Conservation (phyloP, 805 yeast genomes). For the Henningerozyma blattae region DNA sequence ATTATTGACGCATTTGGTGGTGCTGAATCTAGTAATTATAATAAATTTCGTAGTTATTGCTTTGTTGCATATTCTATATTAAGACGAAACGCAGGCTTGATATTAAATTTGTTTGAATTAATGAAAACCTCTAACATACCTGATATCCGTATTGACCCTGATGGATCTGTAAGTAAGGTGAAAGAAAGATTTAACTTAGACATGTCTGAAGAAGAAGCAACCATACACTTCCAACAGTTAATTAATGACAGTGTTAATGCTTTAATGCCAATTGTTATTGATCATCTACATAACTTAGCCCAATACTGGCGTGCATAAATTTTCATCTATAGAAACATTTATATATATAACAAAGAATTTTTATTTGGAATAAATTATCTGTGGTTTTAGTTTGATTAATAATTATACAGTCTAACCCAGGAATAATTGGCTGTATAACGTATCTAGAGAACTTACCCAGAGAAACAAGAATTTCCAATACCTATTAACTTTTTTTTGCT, state of each 20-base stretch:
- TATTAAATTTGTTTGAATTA: slow-evolving; percentile 79
- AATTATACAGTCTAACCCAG: too few relatives aligned
- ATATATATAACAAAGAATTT: not conserved
- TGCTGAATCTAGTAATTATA: slow-evolving; percentile 69
- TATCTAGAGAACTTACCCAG: too few relatives aligned
- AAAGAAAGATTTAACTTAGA: slow-evolving; percentile 90
- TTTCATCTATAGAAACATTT: not conserved
- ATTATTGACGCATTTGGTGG: slow-evolving; percentile 98
- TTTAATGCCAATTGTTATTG: slow-evolving; percentile 87
- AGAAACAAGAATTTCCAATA: too few relatives aligned
- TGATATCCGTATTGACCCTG: slow-evolving; percentile 73
- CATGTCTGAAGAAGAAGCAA: slow-evolving; percentile 92
- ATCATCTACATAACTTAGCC: slow-evolving; percentile 86
- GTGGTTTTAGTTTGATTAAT: too few relatives aligned
- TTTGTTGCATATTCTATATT: slow-evolving; percentile 87
- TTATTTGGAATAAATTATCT: not conserved
- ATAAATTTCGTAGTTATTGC: slow-evolving; percentile 82
- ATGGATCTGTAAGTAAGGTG: slow-evolving; percentile 78
- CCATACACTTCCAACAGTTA: slow-evolving; percentile 82
- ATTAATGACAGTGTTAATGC: slow-evolving; percentile 94
- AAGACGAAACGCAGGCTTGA: slow-evolving; percentile 80
- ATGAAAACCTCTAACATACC: slow-evolving; percentile 93
- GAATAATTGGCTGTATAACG: too few relatives aligned
- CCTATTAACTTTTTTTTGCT: too few relatives aligned
- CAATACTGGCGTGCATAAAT: slow-evolving; percentile 89